Conservation (phyloP, 768 basidiomycete species). For the Suillus brevipes region DNA sequence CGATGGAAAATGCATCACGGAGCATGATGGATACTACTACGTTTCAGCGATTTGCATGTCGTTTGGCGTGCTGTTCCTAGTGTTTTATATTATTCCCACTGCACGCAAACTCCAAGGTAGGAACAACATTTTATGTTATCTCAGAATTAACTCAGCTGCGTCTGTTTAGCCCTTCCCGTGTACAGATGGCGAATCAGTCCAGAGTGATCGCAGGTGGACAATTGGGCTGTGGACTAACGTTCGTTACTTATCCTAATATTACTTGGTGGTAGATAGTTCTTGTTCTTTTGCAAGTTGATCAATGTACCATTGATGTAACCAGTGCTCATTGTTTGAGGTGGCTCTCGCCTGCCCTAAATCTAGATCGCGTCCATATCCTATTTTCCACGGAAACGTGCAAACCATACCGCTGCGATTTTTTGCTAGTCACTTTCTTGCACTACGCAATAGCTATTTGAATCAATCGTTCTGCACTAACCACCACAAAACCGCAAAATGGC, state of each 20-base stretch:
- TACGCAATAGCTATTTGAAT: slow-evolving; percentile 12
- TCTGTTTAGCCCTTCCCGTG: slow-evolving; percentile 56
- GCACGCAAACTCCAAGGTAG: slow-evolving; percentile 84
- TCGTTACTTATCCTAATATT: slow-evolving; percentile 3
- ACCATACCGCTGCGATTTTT: slow-evolving; percentile 18
- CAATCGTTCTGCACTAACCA: slow-evolving; percentile 9
- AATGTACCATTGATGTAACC: background rate
- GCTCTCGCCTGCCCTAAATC: slow-evolving; percentile 35
- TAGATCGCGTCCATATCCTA: slow-evolving; percentile 12
- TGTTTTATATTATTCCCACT: slow-evolving; percentile 80
- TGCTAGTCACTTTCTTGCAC: slow-evolving; percentile 20
- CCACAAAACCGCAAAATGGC: slow-evolving; percentile 38
- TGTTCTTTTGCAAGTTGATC: background rate
- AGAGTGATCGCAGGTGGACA: slow-evolving; percentile 17
- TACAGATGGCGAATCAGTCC: slow-evolving; percentile 69
- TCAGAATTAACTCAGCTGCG: background rate
- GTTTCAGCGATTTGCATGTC: slow-evolving; percentile 77
- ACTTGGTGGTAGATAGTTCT: background rate
- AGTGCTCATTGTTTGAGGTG: slow-evolving; percentile 3
- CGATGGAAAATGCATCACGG: slow-evolving; percentile 78
- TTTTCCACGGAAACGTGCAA: slow-evolving; percentile 29
- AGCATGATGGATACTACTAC: slow-evolving; percentile 90
- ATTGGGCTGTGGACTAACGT: background rate
- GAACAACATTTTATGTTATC: slow-evolving; percentile 23
- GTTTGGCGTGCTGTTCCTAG: slow-evolving; percentile 71